Evolutionary conservation across 2,329 filamentous ascomycete species (phyloP).

Genomic region (Huntiella savannae): DNA sequence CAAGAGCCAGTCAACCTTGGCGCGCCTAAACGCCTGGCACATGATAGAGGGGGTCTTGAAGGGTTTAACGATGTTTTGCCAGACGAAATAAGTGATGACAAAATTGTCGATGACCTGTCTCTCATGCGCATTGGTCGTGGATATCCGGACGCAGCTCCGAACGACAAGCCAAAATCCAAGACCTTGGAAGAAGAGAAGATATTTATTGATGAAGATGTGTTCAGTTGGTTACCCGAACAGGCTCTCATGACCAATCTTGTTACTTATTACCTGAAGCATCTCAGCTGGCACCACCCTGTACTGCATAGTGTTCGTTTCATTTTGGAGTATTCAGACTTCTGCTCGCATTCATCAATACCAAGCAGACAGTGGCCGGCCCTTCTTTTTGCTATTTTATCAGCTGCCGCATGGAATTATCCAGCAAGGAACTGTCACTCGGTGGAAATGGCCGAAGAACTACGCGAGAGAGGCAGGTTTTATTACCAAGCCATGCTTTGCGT

Average conservation of each 20-base stretch:
- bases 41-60: background rate
- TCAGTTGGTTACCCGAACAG: background rate
- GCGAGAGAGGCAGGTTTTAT: background rate
- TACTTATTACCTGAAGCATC: constrained; percentile 8
- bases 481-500: constrained; percentile 5
- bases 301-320: constrained; percentile 7
- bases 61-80: constrained; percentile 7
- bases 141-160: constrained; percentile 3
- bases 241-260: constrained; percentile 3
- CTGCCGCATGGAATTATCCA: constrained; percentile 9
- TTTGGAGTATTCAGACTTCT: constrained; percentile 5
- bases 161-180: too few relatives aligned
- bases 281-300: constrained; percentile 11
- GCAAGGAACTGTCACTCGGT: constrained; percentile 1
- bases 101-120: constrained; percentile 5
- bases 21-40: background rate
- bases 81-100: constrained; percentile 4
- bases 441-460: background rate
- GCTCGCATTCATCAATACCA: background rate
- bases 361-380: constrained; percentile 8
- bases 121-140: constrained; percentile 9
- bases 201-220: too few relatives aligned
- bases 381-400: constrained; percentile 3
- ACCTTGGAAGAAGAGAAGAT: background rate
- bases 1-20: constrained; percentile 2